These are phyloP conservation scores for Ustilago nuda DNA, from an alignment of 1,284 basidiomycete genomes.

Conservation along the genomic window DNA sequence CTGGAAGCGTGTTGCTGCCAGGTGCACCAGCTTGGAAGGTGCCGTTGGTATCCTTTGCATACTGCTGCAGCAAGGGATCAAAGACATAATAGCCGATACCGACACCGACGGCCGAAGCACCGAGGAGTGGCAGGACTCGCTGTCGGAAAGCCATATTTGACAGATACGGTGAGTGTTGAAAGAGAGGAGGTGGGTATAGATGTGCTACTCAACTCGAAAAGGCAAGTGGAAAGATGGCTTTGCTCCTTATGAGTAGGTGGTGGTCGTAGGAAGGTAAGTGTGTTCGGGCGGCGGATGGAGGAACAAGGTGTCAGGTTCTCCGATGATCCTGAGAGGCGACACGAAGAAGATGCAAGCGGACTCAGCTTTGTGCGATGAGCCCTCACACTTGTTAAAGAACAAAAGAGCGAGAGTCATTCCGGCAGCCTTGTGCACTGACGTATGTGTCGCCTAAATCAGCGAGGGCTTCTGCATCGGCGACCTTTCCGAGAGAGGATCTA, in stretches of 20 bases:
- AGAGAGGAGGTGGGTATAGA: background rate
- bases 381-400: background rate
- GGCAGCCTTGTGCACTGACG: slow-evolving; percentile 28
- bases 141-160: slow-evolving; percentile 47
- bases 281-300: background rate
- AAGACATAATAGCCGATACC: slow-evolving; percentile 56
- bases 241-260: slow-evolving; percentile 2
- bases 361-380: slow-evolving; percentile 17
- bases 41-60: slow-evolving; percentile 47
- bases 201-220: background rate
- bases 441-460: slow-evolving; percentile 18
- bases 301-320: background rate
- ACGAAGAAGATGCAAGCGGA: slow-evolving; percentile 29
- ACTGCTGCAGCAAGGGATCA: slow-evolving; percentile 52
- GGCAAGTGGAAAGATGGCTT: background rate
- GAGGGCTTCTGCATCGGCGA: background rate
- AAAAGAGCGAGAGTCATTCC: slow-evolving; percentile 17
- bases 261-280: background rate
- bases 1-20: slow-evolving; percentile 39
- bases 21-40: slow-evolving; percentile 41
- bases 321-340: too few relatives aligned
- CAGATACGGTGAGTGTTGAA: background rate
- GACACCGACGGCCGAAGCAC: slow-evolving; percentile 45
- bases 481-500: background rate
- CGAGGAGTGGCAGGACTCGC: slow-evolving; percentile 44